Conservation (phyloP, 2,329 filamentous ascomycete species). For the Sporothrix globosa region DNA sequence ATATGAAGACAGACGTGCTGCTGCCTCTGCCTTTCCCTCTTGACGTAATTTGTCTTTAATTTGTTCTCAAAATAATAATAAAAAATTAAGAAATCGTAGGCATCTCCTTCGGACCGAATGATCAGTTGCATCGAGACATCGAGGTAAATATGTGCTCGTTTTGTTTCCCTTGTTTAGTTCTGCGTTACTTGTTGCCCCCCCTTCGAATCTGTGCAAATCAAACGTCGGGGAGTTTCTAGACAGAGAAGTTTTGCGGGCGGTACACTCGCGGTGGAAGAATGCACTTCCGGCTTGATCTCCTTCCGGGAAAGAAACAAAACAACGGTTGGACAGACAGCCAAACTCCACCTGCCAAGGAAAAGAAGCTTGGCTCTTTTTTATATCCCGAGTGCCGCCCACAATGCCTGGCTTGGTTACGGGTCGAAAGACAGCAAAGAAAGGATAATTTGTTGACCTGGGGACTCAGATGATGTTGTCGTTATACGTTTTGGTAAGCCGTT, state of each 20-base stretch:
- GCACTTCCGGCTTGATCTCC: constrained; percentile 17
- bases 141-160: neutral
- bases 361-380: constrained; percentile 1
- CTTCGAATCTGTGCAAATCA: constrained; percentile 16
- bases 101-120: constrained; percentile 17
- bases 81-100: neutral
- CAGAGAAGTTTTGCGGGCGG: neutral
- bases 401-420: neutral
- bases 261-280: neutral
- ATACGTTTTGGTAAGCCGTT: neutral
- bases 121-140: neutral
- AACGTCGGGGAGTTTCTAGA: constrained; percentile 23
- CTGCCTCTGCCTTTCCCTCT: too few relatives aligned
- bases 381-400: neutral
- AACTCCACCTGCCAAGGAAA: too few relatives aligned
- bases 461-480: neutral
- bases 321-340: neutral
- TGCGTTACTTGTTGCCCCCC: neutral
- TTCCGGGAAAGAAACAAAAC: constrained; percentile 4
- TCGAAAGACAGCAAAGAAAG: neutral
- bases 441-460: neutral
- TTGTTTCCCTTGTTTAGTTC: neutral
- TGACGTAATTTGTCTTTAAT: neutral
- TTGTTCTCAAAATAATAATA: neutral
- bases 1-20: too few relatives aligned